Conservation (phyloP, 139 green algal genomes). For the Astrephomene gubernaculifera region DNA sequence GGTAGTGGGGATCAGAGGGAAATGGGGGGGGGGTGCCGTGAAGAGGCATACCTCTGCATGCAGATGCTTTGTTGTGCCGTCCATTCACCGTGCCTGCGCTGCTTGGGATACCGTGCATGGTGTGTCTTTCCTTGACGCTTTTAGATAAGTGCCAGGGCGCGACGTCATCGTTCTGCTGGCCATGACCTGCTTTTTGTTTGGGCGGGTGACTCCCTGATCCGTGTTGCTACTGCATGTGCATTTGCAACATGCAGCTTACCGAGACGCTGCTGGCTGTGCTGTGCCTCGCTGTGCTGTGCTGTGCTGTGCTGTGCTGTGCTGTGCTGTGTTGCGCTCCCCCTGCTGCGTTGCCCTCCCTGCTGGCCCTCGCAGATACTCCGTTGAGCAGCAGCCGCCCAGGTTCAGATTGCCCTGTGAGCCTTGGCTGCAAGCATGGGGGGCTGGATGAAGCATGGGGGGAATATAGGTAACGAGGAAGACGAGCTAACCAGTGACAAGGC, state of each 20-base stretch:
- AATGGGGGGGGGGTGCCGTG: neutral
- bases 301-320: too few relatives aligned
- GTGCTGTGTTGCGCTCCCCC: neutral
- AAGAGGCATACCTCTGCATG: neutral
- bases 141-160: too few relatives aligned
- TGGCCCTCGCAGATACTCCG: neutral
- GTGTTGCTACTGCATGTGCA: neutral
- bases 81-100: neutral
- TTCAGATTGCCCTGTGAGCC: conserved; percentile 24
- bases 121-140: neutral
- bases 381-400: neutral
- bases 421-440: too few relatives aligned
- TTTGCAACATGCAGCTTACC: neutral
- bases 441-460: too few relatives aligned
- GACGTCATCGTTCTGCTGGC: too few relatives aligned
- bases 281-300: too few relatives aligned
- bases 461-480: too few relatives aligned
- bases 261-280: too few relatives aligned
- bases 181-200: neutral
- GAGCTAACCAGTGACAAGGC: too few relatives aligned
- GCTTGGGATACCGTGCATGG: neutral
- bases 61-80: neutral
- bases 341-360: neutral
- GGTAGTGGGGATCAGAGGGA: too few relatives aligned
- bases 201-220: neutral